Evolutionary conservation across 495 filamentous ascomycete genomes (phyloP).

Genomic region (Penicillium fimorum): DNA sequence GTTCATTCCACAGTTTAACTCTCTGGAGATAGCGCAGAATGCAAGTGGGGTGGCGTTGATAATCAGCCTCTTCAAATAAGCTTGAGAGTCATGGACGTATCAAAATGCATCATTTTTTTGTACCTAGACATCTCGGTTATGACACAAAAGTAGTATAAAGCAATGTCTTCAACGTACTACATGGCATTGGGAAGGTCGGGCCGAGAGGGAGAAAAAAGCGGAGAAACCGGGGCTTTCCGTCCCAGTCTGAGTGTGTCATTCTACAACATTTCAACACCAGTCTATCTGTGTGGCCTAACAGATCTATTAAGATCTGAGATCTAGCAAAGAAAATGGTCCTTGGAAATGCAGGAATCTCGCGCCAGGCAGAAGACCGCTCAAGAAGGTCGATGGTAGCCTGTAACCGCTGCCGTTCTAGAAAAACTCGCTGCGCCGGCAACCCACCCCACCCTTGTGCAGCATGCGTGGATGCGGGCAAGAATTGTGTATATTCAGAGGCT

Average conservation of each 20-base stretch:
- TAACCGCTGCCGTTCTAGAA: slow-evolving; percentile 38
- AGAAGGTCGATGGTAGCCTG: slow-evolving; percentile 38
- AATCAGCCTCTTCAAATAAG: neutral
- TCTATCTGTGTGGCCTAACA: neutral
- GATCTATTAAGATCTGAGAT: neutral
- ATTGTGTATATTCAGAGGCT: slow-evolving; percentile 39
- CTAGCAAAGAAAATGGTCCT: slow-evolving; percentile 25
- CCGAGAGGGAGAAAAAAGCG: neutral
- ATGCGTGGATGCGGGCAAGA: slow-evolving; percentile 32
- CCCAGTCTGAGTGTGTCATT: neutral
- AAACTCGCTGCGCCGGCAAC: slow-evolving; percentile 38
- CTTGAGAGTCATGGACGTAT: neutral
- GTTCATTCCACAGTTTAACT: neutral
- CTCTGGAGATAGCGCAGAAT: neutral
- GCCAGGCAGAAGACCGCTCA: slow-evolving; percentile 23
- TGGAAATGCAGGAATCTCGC: slow-evolving; percentile 24
- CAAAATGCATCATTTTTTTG: neutral
- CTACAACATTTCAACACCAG: neutral
- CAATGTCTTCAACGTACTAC: neutral
- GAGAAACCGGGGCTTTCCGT: neutral
- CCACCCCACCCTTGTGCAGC: slow-evolving; percentile 37
- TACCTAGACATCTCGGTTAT: neutral
- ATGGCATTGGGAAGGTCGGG: neutral
- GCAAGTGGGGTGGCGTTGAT: neutral
- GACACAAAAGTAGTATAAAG: too few species aligned